Evolutionary conservation across 305 asterid species (phyloP).

Genomic region (Solanum hybrid): DNA sequence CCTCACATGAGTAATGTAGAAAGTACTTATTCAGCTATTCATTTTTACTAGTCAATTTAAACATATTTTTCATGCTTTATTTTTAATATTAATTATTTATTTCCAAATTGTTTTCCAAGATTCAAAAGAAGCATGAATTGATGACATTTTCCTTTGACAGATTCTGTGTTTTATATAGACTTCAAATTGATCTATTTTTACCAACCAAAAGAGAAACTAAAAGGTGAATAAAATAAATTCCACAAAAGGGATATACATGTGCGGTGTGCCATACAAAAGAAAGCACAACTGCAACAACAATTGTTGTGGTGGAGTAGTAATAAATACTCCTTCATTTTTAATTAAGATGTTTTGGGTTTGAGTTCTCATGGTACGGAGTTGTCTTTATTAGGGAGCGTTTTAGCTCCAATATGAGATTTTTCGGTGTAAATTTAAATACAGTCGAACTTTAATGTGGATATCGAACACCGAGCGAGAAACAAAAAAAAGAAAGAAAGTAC

Average conservation of each 20-base stretch:
- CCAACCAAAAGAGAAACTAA: neutral
- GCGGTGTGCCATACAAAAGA: neutral
- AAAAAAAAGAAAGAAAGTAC: too few species aligned
- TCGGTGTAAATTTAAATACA: too few species aligned
- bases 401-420: too few species aligned
- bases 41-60: neutral
- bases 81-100: neutral
- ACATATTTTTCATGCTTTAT: too few species aligned
- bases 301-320: too few species aligned
- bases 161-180: neutral
- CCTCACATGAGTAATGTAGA: neutral
- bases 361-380: too few species aligned
- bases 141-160: neutral
- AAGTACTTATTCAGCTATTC: too few species aligned
- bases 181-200: neutral
- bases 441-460: too few species aligned
- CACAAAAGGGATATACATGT: neutral
- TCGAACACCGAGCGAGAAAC: too few species aligned
- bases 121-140: neutral
- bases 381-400: too few species aligned
- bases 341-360: too few species aligned
- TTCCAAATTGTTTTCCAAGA: neutral
- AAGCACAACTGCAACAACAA: neutral
- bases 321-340: too few species aligned
- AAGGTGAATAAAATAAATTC: neutral